Evolutionary conservation across 192 early-diverging fungal genomes (phyloP).

Genomic region (Backusella liffmaniae): DNA sequence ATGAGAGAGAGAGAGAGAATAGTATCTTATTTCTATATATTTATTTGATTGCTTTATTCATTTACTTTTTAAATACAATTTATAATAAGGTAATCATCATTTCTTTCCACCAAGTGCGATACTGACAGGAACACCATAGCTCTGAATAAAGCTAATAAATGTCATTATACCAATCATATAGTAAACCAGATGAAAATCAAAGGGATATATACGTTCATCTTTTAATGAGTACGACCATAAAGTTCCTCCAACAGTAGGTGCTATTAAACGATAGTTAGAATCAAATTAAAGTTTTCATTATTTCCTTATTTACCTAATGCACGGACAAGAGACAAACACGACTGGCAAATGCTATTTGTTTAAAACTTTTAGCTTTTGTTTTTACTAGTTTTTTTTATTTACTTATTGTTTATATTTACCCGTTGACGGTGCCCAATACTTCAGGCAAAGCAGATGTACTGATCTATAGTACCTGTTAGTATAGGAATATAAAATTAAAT

Average conservation of each 20-base stretch:
- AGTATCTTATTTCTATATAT: background rate
- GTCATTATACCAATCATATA: constrained; percentile 45
- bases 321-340: constrained; percentile 44
- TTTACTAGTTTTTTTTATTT: background rate
- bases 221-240: constrained; percentile 56
- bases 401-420: constrained; percentile 12
- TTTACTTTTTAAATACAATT: background rate
- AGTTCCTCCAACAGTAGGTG: constrained; percentile 53
- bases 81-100: background rate
- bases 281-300: constrained; percentile 1
- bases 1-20: too few species aligned
- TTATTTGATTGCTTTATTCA: background rate
- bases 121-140: constrained; percentile 30
- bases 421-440: constrained; percentile 55
- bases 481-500: background rate
- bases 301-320: constrained; percentile 18
- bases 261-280: constrained; percentile 35
- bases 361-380: background rate
- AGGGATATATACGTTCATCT: constrained; percentile 45
- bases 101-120: background rate
- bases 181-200: constrained; percentile 56
- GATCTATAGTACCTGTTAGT: constrained; percentile 35
- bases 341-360: constrained; percentile 44
- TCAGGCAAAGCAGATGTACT: constrained; percentile 50
- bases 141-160: constrained; percentile 38